Evolutionary conservation across 768 basidiomycete genomes (phyloP), one percentile per base, ranked within the genome.

Genomic region (Trametes coccinea): DNA sequence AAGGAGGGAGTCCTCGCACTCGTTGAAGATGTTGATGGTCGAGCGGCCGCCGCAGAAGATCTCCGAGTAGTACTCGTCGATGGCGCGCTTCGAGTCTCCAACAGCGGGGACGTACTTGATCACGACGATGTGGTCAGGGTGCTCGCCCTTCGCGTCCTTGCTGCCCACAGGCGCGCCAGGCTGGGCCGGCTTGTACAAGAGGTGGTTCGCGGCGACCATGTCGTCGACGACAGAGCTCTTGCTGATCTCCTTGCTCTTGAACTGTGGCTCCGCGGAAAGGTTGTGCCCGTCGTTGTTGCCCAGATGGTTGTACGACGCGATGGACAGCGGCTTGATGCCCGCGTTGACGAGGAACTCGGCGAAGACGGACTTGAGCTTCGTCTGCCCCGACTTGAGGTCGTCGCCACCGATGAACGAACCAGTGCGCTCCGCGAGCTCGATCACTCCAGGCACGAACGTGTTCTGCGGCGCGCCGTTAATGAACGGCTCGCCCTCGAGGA

Each of bases 261-360:
- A 99, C 78, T 98, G 96, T 63, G 80, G 81, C 73, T 93, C 92
- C 5, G 93, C 90, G 54, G 86, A 89, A 71, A 99, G 79, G 78
- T 96, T 97, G 73, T 86, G 85, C 9, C 95, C 95, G 70, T 98
- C 96, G 75, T 99, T 98, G 82, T 98, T 98, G 14, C 96, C 96
- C 58, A 99, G 87, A 74, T 98, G 96, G 82, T 98, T 98, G 82
- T 99, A 98, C 11, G 92, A 94, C 9, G 96, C 92, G 71, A 99
- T 98, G 61, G 92, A 92, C 72, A 95, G 85, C 30, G 95, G 95
- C 80, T 97, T 97, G 82, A 98, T 98, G 61, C 95, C 95, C 2
- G 95, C 95, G 73, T 97, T 97, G 73, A 98, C 96, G 67, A 98
- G 86, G 86, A 97, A 98, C 80, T 99, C 96, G 56, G 95, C 95